Base-by-base conservation (phyloP, 305 asterid species). In the Solanum hybrid region DNA sequence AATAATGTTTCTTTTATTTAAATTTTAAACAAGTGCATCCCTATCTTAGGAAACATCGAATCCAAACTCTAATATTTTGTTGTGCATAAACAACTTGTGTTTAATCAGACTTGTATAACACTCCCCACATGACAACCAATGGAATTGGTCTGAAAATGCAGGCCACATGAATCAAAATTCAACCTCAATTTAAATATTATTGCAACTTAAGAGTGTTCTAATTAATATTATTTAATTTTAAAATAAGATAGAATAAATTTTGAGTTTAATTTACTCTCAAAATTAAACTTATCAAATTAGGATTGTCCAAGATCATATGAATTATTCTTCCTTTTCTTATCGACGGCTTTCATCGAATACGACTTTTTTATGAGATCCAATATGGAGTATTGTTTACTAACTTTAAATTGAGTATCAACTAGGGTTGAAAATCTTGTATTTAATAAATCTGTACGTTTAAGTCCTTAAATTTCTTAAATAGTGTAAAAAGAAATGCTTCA, bases 21-120 rank as follows among this genome's bases (percentile, higher is more conserved):
- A 64, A 22, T 64, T 9, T 64, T 64, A 82, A 89, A 76, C 37
- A 79, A 24, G 1, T 11, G 4, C 22, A 85, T 69, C 87, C 81
- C 89, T 80, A 87, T 33, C 86, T 34, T 87, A 1, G 89, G 89
- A 29, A 89, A 82, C 91, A 87, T 86, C 71, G 16, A 83, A 87
- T 61, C 90, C 87, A 82, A 11, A 82, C 71, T 8, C 8, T 35
- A 2, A 9, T 78, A 78, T 51, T 61, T 36, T 90, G 86, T 1
- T 81, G 86, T 40, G 13, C 24, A 39, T 24, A 40, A 79, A 82
- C 87, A 26, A 40, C 69, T 16, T 26, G 36, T 22, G 36, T 81
- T 39, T 81, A 24, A 42, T 26, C 87, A 82, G 24, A 82, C 51
- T 26, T 5, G 16, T 14, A 26, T 40, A 39, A 37, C 36, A 82